Evolutionary conservation across 2,329 filamentous ascomycete species (phyloP).

Genomic region (Penicillium sp.): DNA sequence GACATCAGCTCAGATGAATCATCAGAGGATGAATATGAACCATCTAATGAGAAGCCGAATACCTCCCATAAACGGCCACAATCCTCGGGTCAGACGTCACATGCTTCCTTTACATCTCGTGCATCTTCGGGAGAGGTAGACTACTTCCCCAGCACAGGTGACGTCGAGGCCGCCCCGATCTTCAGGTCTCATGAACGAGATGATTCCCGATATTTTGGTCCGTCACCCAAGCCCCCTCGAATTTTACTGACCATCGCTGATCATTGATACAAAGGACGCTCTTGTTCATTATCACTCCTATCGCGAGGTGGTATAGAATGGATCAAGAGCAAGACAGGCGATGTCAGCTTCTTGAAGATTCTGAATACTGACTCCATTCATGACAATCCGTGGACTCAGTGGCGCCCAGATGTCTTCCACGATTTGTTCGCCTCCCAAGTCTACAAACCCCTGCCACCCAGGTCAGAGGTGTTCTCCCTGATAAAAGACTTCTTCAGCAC

Average conservation of each 20-base stretch:
- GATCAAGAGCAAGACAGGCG: slow-evolving; percentile 96
- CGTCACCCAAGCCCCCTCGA: background rate
- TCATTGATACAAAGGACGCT: slow-evolving; percentile 64
- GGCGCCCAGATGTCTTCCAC: slow-evolving; percentile 94
- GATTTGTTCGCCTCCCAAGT: slow-evolving; percentile 83
- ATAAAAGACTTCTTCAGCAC: slow-evolving; percentile 93
- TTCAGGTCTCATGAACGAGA: slow-evolving; percentile 85
- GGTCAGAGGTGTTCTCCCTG: slow-evolving; percentile 80
- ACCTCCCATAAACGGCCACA: slow-evolving; percentile 6
- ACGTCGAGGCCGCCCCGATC: slow-evolving; percentile 68
- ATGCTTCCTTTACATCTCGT: slow-evolving; percentile 6
- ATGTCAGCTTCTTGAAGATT: slow-evolving; percentile 84
- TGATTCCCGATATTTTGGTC: slow-evolving; percentile 80
- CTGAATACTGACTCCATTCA: slow-evolving; percentile 79
- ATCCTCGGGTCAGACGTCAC: slow-evolving; percentile 5
- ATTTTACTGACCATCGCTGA: background rate
- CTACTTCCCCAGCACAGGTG: slow-evolving; percentile 38
- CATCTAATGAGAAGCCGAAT: slow-evolving; percentile 15
- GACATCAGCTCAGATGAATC: slow-evolving; percentile 58
- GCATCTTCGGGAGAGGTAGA: slow-evolving; percentile 6
- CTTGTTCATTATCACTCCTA: slow-evolving; percentile 94
- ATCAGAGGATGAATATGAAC: slow-evolving; percentile 26
- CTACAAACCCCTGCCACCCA: slow-evolving; percentile 77
- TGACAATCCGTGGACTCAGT: slow-evolving; percentile 87
- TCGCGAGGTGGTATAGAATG: slow-evolving; percentile 94